Conservation (phyloP, 805 yeast species). For the Clavispora phyllophila region DNA sequence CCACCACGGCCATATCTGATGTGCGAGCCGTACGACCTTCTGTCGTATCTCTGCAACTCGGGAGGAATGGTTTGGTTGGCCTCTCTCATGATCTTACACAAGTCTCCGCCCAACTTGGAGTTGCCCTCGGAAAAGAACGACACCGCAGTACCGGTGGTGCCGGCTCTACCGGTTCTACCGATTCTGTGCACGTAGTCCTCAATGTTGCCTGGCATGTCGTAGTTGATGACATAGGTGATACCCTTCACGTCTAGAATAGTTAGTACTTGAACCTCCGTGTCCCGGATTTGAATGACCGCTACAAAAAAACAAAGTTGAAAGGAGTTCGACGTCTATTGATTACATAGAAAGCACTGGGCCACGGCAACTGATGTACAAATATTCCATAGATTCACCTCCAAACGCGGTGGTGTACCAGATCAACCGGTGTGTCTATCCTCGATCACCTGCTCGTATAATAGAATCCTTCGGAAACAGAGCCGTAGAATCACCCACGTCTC, state of each 20-base stretch:
- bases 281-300: conserved; percentile 3
- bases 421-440: not conserved
- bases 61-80: conserved; percentile 90
- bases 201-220: conserved; percentile 95
- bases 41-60: conserved; percentile 63
- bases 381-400: not conserved
- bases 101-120: conserved; percentile 83
- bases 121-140: conserved; percentile 89
- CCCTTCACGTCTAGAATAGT: conserved; percentile 86
- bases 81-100: conserved; percentile 86
- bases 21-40: conserved; percentile 62
- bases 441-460: not conserved
- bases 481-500: not conserved
- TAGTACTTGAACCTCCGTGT: conserved; percentile 20
- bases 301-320: conserved; percentile 10
- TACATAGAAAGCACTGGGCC: conserved; percentile 11
- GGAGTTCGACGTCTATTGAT: conserved; percentile 21
- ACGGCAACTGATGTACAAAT: not conserved
- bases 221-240: conserved; percentile 87
- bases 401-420: not conserved
- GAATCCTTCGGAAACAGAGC: not conserved
- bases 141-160: conserved; percentile 91
- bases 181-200: conserved; percentile 98
- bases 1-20: conserved; percentile 54
- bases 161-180: conserved; percentile 99